phyloP scores from a whole-genome alignment of 371 early-diverging fungal species.

The Amoeboaphelidium protococcarum region DNA sequence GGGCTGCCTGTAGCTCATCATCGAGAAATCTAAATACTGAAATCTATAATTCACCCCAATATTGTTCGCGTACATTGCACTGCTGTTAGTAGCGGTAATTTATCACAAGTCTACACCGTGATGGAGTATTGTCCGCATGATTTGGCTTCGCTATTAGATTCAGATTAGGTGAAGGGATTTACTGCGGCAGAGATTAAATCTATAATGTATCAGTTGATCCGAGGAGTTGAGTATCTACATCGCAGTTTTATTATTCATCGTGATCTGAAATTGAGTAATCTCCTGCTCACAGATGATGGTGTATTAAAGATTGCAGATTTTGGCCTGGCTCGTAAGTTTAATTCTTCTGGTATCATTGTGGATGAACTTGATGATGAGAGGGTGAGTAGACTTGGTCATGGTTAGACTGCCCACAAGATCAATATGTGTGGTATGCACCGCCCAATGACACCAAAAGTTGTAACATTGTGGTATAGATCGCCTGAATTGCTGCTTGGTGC shows the following conservation, averaged over 20 bases:
- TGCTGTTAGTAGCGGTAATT: constrained; percentile 28
- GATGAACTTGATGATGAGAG: too few relatives aligned
- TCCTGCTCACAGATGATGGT: constrained; percentile 62
- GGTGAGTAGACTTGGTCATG: too few relatives aligned
- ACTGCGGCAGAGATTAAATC: constrained; percentile 73
- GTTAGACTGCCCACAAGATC: too few relatives aligned
- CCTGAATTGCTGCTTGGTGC: constrained; percentile 70
- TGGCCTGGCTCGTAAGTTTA: constrained; percentile 47
- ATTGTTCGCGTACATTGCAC: constrained; percentile 85
- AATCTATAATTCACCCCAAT: constrained; percentile 65
- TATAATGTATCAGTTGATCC: constrained; percentile 56
- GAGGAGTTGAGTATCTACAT: constrained; percentile 68
- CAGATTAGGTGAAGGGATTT: constrained; percentile 42
- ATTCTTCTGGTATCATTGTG: constrained; percentile 31
- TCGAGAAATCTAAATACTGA: constrained; percentile 68
- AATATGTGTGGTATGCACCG: constrained; percentile 21
- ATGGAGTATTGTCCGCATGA: constrained; percentile 95
- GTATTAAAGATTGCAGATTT: constrained; percentile 64
- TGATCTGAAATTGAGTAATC: constrained; percentile 92
- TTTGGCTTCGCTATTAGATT: constrained; percentile 61
- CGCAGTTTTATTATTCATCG: constrained; percentile 84
- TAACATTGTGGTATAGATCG: constrained; percentile 85
- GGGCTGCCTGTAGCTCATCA: constrained; percentile 59
- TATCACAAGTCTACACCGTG: constrained; percentile 58
- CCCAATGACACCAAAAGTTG: constrained; percentile 73